phyloP scores from a whole-genome alignment of 495 filamentous ascomycete species.

The Chaetomidium leptoderma region DNA sequence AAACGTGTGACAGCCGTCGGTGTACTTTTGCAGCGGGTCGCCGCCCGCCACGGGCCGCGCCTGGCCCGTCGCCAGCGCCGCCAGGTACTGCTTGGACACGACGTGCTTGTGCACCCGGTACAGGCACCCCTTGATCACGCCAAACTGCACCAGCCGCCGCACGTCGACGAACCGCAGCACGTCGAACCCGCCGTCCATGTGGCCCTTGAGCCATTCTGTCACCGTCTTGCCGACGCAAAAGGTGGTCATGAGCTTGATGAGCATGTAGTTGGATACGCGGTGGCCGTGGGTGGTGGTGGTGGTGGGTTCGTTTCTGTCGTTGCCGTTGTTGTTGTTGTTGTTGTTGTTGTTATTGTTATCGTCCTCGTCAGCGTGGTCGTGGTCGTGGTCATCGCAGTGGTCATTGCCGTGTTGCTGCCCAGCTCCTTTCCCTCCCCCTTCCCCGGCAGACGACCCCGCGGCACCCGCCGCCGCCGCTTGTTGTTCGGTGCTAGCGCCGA shows the following conservation, averaged over 20 bases:
- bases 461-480: neutral
- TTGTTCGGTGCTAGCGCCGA: slow-evolving; percentile 16
- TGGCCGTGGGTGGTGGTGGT: slow-evolving; percentile 19
- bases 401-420: neutral
- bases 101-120: slow-evolving; percentile 92
- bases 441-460: neutral
- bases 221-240: slow-evolving; percentile 74
- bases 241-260: slow-evolving; percentile 71
- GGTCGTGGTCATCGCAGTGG: neutral
- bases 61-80: slow-evolving; percentile 39
- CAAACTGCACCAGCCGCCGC: slow-evolving; percentile 87
- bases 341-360: neutral
- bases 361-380: neutral
- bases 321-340: slow-evolving; percentile 20
- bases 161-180: slow-evolving; percentile 73
- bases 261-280: slow-evolving; percentile 45
- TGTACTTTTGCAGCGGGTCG: slow-evolving; percentile 56
- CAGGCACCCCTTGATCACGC: slow-evolving; percentile 90
- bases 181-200: slow-evolving; percentile 53
- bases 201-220: slow-evolving; percentile 72
- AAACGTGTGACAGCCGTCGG: slow-evolving; percentile 79
- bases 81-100: slow-evolving; percentile 54
- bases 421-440: neutral
- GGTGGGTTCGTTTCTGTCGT: neutral
- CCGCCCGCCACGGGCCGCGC: slow-evolving; percentile 31